Evolutionary conservation across 1,139 yeast genomes (phyloP).

Genomic region (Casaregolazyma suthepensis): DNA sequence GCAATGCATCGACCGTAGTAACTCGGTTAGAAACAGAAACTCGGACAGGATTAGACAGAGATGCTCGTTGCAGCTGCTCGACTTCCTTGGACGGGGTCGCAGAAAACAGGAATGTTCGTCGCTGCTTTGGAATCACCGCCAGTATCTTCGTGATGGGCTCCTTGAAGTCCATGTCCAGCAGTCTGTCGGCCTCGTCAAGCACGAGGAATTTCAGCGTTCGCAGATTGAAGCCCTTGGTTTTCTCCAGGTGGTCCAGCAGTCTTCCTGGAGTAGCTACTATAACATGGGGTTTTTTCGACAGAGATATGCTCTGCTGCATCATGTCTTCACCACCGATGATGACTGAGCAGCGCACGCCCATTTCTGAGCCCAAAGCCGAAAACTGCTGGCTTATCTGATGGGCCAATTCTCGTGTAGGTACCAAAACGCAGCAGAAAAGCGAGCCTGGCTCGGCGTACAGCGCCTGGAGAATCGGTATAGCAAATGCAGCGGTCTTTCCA

Average conservation of each 20-base stretch:
- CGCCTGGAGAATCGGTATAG: slow-evolving; percentile 83
- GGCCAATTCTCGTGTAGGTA: slow-evolving; percentile 97
- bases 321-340: slow-evolving; percentile 98
- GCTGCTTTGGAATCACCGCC: slow-evolving; percentile 73
- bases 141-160: slow-evolving; percentile 86
- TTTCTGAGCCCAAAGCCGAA: slow-evolving; percentile 82
- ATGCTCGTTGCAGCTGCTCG: slow-evolving; percentile 90
- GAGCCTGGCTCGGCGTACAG: slow-evolving; percentile 87
- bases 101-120: slow-evolving; percentile 84
- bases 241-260: slow-evolving; percentile 89
- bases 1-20: slow-evolving; percentile 86
- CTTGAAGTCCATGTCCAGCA: slow-evolving; percentile 94
- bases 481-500: slow-evolving; percentile 97
- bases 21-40: slow-evolving; percentile 86
- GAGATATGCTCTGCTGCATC: slow-evolving; percentile 95
- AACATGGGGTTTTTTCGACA: slow-evolving; percentile 89
- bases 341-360: slow-evolving; percentile 85
- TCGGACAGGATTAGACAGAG: slow-evolving; percentile 80
- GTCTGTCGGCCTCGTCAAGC: slow-evolving; percentile 94
- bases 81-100: slow-evolving; percentile 97
- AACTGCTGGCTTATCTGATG: slow-evolving; percentile 94
- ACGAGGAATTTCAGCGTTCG: slow-evolving; percentile 89
- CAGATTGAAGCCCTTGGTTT: slow-evolving; percentile 89
- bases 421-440: slow-evolving; percentile 80
- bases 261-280: slow-evolving; percentile 97